Evolutionary conservation across 2,329 filamentous ascomycete genomes (phyloP).

Genomic region (Aspergillus fischeri): DNA sequence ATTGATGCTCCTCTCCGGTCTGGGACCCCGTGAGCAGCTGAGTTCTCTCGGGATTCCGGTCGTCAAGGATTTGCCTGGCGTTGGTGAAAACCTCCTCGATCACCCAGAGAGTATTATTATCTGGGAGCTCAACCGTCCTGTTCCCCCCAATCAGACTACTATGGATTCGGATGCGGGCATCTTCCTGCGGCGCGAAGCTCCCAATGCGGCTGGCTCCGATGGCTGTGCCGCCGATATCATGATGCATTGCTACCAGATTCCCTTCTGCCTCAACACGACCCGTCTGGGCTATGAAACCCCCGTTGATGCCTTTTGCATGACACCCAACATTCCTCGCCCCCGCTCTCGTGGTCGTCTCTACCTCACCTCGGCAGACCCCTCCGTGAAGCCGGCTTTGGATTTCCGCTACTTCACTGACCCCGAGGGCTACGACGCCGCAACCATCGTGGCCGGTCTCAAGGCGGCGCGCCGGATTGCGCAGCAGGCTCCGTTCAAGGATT

Average conservation of each 20-base stretch:
- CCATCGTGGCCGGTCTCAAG: conserved; percentile 71
- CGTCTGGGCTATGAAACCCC: conserved; percentile 70
- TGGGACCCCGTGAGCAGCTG: conserved; percentile 52
- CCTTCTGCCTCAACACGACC: conserved; percentile 80
- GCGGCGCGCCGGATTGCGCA: conserved; percentile 73
- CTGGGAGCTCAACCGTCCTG: conserved; percentile 76
- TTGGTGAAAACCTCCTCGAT: conserved; percentile 62
- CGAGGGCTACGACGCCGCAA: conserved; percentile 79
- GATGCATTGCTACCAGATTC: conserved; percentile 98
- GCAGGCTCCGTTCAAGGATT: conserved; percentile 72
- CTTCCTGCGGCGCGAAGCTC: conserved; percentile 73
- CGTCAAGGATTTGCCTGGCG: conserved; percentile 57
- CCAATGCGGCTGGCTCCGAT: conserved; percentile 66
- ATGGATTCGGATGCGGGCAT: conserved; percentile 89
- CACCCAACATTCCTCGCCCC: conserved; percentile 81
- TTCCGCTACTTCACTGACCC: conserved; percentile 88
- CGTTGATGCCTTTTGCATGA: conserved; percentile 86
- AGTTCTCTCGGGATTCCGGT: conserved; percentile 53
- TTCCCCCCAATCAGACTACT: conserved; percentile 74
- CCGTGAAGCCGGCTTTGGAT: conserved; percentile 75
- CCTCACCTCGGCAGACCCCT: conserved; percentile 70
- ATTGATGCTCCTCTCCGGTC: conserved; percentile 52
- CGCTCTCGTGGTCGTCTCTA: conserved; percentile 73
- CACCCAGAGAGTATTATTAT: conserved; percentile 65
- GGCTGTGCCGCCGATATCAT: conserved; percentile 79